Conservation (phyloP, 2,329 filamentous ascomycete genomes). For the Fusarium nelsonii region DNA sequence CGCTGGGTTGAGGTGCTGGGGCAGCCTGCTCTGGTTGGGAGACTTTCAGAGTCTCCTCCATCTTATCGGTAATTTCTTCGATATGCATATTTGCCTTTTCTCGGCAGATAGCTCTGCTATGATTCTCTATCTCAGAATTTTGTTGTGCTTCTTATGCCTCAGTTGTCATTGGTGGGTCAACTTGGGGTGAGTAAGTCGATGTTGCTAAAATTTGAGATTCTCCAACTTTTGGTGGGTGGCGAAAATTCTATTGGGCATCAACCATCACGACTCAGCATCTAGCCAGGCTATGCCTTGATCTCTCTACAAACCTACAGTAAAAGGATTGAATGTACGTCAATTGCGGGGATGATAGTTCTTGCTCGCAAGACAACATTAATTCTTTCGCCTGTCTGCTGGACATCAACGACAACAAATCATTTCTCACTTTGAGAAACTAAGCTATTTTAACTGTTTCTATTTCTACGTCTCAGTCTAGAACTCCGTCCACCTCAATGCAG, state of each 20-base stretch:
- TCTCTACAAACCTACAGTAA: not conserved
- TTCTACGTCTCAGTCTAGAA: constrained; percentile 19
- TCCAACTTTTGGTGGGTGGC: constrained; percentile 44
- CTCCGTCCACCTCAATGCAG: not conserved
- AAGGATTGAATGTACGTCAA: not conserved
- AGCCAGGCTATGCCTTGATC: not conserved
- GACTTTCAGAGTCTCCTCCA: constrained; percentile 53
- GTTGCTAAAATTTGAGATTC: constrained; percentile 44
- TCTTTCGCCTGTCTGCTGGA: not conserved
- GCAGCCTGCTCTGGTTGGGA: constrained; percentile 26
- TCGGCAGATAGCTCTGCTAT: not conserved
- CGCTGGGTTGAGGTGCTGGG: not conserved
- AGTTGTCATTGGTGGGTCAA: constrained; percentile 21
- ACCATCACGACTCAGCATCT: constrained; percentile 21
- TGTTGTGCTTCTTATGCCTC: constrained; percentile 17
- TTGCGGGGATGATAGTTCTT: not conserved
- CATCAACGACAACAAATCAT: not conserved
- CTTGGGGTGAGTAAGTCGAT: constrained; percentile 25
- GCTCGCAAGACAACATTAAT: no score
- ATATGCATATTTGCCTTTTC: constrained; percentile 52
- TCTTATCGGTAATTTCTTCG: constrained; percentile 58
- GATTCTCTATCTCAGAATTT: not conserved
- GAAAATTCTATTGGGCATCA: constrained; percentile 46
- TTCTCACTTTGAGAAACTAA: not conserved
- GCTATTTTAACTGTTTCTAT: constrained; percentile 9